phyloP scores from a whole-genome alignment of 495 filamentous ascomycete genomes.

The Penicillium coffeae region DNA sequence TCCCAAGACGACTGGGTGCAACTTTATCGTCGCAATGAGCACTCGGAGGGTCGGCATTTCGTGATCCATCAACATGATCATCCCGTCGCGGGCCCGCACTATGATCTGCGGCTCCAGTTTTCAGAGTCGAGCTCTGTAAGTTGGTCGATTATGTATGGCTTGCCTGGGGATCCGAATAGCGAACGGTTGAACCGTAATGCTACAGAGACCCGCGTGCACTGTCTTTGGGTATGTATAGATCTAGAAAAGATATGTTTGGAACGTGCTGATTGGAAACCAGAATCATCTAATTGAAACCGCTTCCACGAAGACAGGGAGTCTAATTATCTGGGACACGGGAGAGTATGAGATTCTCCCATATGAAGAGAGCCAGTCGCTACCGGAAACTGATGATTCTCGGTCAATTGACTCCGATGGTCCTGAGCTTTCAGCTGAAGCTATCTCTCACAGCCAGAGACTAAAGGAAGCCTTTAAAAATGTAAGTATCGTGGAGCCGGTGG shows the following conservation, averaged over 20 bases:
- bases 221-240: constrained; percentile 53
- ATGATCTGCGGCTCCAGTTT: constrained; percentile 65
- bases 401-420: constrained; percentile 22
- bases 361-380: constrained; percentile 22
- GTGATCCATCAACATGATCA: constrained; percentile 70
- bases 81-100: constrained; percentile 59
- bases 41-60: constrained; percentile 53
- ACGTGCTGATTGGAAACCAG: constrained; percentile 23
- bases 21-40: constrained; percentile 51
- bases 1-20: constrained; percentile 42
- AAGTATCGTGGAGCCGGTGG: too few species aligned
- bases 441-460: constrained; percentile 52
- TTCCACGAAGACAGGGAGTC: constrained; percentile 53
- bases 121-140: constrained; percentile 58
- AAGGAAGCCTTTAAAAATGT: constrained; percentile 50
- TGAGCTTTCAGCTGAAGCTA: constrained; percentile 2
- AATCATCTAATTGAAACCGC: constrained; percentile 67
- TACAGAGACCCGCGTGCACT: constrained; percentile 64
- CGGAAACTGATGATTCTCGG: constrained; percentile 44
- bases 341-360: constrained; percentile 58
- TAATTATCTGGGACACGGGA: constrained; percentile 70
- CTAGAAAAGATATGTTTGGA: neutral
- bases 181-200: constrained; percentile 56
- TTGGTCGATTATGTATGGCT: constrained; percentile 64
- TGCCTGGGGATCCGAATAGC: constrained; percentile 62